Evolutionary conservation across 768 basidiomycete species (phyloP), one percentile per base, ranked within the genome.

Genomic region (Suillus decipiens): DNA sequence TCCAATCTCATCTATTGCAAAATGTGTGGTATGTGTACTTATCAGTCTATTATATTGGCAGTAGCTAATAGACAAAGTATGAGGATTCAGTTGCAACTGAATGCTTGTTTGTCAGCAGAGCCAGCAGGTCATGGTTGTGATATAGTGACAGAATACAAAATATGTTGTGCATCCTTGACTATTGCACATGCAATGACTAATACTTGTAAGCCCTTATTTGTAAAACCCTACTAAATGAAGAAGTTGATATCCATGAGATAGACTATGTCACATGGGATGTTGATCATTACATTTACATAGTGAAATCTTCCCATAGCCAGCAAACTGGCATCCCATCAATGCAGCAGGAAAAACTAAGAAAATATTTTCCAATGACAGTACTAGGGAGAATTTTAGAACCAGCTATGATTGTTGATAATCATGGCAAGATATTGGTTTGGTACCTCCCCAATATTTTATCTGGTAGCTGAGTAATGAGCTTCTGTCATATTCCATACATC

Each of bases 391-490:
- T 57, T 24, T 37, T 22, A 5, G 37, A 39, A n/a, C 56, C 56
- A 37, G 33, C 56, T 57, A 37, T 10, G 2, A 57, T 57, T 39
- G 56, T 57, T 24, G 36, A 57, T n/a, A 22, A 31, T 15, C 36
- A 57, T 57, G 56, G 56, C 17, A 42, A 57, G n/a, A 57, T 57
- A 3, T 31, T 51, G 31, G 50, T 57, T 6, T 51, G 50, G 50
- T 33, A 51, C 17, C 31, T 51, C 15, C 50, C 50, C 3, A 17
- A 51, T 33, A 51, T 51, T 19, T 9, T 51, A 10, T 51, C 50
- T 17, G 15, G 28, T 17, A 31, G 28, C 15, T 17, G 8, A 5
- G 31, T 51, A 5, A 31, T 33, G 17, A 51, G n/a, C n/a, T n/a
- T n/a, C n/a, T n/a, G n/a, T n/a, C n/a, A n/a, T n/a, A n/a, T n/a